Percentiles rank a stretch among this genome's conserved stretches.
Evolutionary conservation across 83 land plant genomes (phyloP).

Genomic region (Thuja plicata): DNA sequence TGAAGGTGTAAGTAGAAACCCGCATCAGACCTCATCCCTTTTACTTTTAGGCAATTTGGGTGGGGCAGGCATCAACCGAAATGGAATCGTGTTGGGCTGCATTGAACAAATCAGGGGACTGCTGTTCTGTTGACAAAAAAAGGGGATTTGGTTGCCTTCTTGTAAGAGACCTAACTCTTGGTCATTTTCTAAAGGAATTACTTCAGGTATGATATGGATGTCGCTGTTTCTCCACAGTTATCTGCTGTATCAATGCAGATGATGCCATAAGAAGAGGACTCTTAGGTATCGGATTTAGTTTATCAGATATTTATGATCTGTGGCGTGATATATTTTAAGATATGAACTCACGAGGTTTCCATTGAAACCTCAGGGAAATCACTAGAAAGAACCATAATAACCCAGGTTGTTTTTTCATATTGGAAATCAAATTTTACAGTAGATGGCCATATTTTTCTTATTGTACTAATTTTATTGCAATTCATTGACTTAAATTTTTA

Average conservation of each 20-base stretch:
- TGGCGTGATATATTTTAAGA: not conserved
- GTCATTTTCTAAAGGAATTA: not conserved
- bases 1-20: not conserved
- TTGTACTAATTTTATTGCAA: too few species aligned
- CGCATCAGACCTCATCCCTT: not conserved
- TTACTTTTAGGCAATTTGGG: not conserved
- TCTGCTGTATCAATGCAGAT: not conserved
- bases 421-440: too few species aligned
- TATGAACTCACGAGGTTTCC: not conserved
- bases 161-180: not conserved
- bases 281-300: not conserved
- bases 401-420: too few species aligned
- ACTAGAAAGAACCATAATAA: too few species aligned
- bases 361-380: not conserved
- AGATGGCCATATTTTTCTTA: too few species aligned
- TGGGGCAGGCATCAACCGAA: not conserved
- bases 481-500: not conserved
- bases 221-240: not conserved
- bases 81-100: not conserved
- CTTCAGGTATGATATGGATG: not conserved
- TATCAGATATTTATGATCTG: not conserved
- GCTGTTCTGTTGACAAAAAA: not conserved
- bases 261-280: not conserved
- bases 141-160: not conserved
- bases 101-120: not conserved